A percentile compares a stretch with the other conserved stretches of the same genome.
These are phyloP conservation scores for Paecilomyces sp. DNA, from an alignment of 2,329 filamentous ascomycete genomes.

Conservation along the genomic window DNA sequence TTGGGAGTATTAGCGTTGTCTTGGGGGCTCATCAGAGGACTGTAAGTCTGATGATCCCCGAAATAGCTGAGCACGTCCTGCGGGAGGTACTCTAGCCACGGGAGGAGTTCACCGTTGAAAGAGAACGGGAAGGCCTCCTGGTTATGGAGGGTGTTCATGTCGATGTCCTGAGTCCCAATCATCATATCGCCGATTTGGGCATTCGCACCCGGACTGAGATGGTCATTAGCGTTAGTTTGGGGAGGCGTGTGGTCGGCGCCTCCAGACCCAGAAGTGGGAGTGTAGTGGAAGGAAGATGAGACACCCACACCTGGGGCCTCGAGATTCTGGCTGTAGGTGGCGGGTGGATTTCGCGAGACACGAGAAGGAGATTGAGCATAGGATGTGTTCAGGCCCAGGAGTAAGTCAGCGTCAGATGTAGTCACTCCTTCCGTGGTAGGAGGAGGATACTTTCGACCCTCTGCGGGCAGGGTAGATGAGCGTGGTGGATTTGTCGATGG, in stretches of 20 bases:
- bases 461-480: conserved; percentile 12
- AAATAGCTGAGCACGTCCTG: conserved; percentile 56
- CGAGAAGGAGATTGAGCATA: conserved; percentile 20
- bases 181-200: conserved; percentile 45
- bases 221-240: conserved; percentile 7
- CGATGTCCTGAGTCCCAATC: conserved; percentile 70
- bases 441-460: conserved; percentile 17
- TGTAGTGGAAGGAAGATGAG: conserved; percentile 14
- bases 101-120: conserved; percentile 55
- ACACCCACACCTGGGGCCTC: conserved; percentile 13
- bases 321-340: conserved; percentile 15
- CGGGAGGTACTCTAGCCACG: conserved; percentile 69
- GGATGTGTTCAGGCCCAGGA: conserved; percentile 44
- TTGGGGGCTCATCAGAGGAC: conserved; percentile 22
- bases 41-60: conserved; percentile 29
- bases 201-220: conserved; percentile 11
- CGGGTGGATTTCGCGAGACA: conserved; percentile 16
- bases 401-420: conserved; percentile 29
- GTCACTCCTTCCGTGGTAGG: conserved; percentile 36
- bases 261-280: conserved; percentile 9
- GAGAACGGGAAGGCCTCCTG: conserved; percentile 31
- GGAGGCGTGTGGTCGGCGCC: conserved; percentile 9
- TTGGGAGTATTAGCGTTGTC: conserved; percentile 8
- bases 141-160: conserved; percentile 56
- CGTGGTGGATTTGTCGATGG: conserved; percentile 15